These are phyloP conservation scores for Phialophora tarda DNA, from an alignment of 2,329 filamentous ascomycete genomes.

Conservation along the genomic window DNA sequence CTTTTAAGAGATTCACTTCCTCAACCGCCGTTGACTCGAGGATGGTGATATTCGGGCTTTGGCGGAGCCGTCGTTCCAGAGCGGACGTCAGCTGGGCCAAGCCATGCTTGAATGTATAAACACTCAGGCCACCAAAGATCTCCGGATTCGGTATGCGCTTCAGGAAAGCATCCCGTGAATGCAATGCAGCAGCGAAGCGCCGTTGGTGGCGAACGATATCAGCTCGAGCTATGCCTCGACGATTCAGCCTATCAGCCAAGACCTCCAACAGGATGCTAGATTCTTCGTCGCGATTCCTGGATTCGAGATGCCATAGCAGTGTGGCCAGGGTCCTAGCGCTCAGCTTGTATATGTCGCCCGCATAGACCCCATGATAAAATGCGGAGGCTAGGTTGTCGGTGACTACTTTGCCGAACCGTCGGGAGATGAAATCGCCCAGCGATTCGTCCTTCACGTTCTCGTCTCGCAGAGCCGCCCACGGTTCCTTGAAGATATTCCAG, in stretches of 20 bases:
- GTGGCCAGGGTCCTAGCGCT: conserved; percentile 72
- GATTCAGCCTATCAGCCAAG: conserved; percentile 11
- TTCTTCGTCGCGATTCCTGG: conserved; percentile 23
- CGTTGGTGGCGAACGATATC: not conserved
- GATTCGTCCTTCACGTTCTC: conserved; percentile 67
- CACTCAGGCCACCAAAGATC: conserved; percentile 42
- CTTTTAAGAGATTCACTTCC: conserved; percentile 25
- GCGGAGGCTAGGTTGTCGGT: conserved; percentile 78
- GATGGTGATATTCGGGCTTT: conserved; percentile 66
- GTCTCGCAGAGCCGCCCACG: conserved; percentile 36
- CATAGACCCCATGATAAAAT: conserved; percentile 84
- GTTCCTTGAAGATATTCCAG: conserved; percentile 44
- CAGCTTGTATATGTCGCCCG: conserved; percentile 81
- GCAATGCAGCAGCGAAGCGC: not conserved
- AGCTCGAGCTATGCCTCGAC: not conserved
- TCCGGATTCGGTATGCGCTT: conserved; percentile 4
- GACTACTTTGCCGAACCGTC: conserved; percentile 60
- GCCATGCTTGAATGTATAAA: conserved; percentile 59
- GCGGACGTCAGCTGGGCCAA: conserved; percentile 65
- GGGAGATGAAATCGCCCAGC: conserved; percentile 68
- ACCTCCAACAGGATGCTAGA: conserved; percentile 20
- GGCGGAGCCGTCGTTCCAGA: conserved; percentile 58
- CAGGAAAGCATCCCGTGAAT: not conserved
- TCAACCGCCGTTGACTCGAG: conserved; percentile 50
- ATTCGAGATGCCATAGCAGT: conserved; percentile 56